Evolutionary conservation across 305 asterid species (phyloP).

Genomic region (Solanum chacoense): DNA sequence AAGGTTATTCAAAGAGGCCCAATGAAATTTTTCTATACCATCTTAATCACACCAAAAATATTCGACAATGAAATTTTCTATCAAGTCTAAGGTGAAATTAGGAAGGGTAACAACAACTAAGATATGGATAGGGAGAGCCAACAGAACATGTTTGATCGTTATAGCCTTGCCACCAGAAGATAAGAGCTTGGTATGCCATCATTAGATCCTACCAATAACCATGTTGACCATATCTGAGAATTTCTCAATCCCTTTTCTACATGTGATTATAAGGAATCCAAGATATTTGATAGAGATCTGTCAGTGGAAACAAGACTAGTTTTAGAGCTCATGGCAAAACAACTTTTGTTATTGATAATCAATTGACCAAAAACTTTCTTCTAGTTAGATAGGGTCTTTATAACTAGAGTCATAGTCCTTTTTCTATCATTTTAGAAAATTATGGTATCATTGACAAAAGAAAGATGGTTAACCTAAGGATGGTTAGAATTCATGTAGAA

Average conservation of each 20-base stretch:
- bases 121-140: neutral
- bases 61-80: neutral
- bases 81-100: neutral
- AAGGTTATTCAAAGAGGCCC: neutral
- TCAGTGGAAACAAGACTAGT: neutral
- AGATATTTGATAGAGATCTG: neutral
- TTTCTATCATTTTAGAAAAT: no score
- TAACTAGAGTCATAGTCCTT: neutral
- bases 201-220: neutral
- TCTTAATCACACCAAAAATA: neutral
- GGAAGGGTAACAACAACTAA: neutral
- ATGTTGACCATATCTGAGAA: no score
- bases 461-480: neutral
- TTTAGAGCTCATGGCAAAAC: neutral
- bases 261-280: neutral
- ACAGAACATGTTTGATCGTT: neutral
- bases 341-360: neutral
- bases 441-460: neutral
- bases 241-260: no score
- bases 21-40: neutral
- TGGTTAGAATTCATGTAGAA: neutral
- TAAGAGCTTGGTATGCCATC: neutral
- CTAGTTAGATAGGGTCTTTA: neutral
- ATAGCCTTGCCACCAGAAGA: neutral
- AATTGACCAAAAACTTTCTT: neutral